phyloP scores from a whole-genome alignment of 2,329 filamentous ascomycete genomes.

The Cladosporium sp. region DNA sequence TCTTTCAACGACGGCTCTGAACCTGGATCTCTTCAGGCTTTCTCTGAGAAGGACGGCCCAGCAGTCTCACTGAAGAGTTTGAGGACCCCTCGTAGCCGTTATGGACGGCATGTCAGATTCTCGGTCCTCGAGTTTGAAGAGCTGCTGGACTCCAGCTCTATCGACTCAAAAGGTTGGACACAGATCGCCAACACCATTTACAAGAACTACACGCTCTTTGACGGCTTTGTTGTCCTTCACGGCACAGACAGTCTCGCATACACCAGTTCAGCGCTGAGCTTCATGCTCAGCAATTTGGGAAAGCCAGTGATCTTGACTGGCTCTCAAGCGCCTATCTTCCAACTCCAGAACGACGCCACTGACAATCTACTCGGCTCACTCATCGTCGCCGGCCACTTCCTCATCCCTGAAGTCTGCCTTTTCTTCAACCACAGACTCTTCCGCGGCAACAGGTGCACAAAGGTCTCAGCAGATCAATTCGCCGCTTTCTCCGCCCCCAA shows the following conservation, averaged over 20 bases:
- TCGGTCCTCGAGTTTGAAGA: slow-evolving; percentile 81
- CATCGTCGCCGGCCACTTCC: slow-evolving; percentile 87
- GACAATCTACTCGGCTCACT: slow-evolving; percentile 87
- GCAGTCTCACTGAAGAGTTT: slow-evolving; percentile 60
- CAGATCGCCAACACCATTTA: slow-evolving; percentile 77
- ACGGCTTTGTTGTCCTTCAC: slow-evolving; percentile 88
- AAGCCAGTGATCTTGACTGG: slow-evolving; percentile 86
- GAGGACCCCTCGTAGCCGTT: slow-evolving; percentile 76
- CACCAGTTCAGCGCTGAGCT: slow-evolving; percentile 84
- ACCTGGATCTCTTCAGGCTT: slow-evolving; percentile 16
- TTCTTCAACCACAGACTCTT: slow-evolving; percentile 93
- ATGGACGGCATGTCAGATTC: slow-evolving; percentile 79
- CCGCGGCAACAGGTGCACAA: slow-evolving; percentile 83
- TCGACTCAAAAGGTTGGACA: slow-evolving; percentile 82
- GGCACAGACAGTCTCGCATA: slow-evolving; percentile 87
- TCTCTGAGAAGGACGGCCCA: slow-evolving; percentile 18
- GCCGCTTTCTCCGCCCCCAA: slow-evolving; percentile 90
- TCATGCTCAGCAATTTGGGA: slow-evolving; percentile 87
- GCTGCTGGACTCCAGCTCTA: slow-evolving; percentile 85
- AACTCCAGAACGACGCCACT: slow-evolving; percentile 85
- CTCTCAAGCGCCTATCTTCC: slow-evolving; percentile 75
- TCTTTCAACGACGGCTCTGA: slow-evolving; percentile 79
- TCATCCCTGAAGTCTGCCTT: slow-evolving; percentile 88
- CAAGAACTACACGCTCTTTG: slow-evolving; percentile 84
- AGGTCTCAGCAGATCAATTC: slow-evolving; percentile 82